phyloP scores from a whole-genome alignment of 345 rosid genomes.

The Gossypioides kirkii region DNA sequence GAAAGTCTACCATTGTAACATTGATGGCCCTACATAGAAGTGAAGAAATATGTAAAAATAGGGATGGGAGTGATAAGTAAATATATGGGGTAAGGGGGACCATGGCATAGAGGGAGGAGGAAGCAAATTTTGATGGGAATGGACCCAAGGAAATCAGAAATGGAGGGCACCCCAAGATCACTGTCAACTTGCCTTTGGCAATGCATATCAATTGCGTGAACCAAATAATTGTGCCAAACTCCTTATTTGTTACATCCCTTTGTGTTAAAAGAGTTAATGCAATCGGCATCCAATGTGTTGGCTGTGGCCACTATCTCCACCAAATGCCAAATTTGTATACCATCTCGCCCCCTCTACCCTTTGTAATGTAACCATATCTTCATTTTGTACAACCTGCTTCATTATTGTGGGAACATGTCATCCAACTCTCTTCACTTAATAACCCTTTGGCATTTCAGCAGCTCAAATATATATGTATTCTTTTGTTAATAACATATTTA shows the following conservation, averaged over 20 bases:
- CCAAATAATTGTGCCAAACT: constrained; percentile 21
- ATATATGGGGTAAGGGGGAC: neutral
- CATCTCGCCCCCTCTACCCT: neutral
- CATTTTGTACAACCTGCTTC: neutral
- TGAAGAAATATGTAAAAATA: neutral
- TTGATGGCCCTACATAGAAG: neutral
- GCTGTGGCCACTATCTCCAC: constrained; percentile 21
- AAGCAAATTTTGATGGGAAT: neutral
- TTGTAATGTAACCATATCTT: constrained; percentile 2
- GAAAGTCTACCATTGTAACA: neutral
- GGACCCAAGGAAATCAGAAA: constrained; percentile 3
- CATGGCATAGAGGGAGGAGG: neutral
- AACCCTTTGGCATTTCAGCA: neutral
- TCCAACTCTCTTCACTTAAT: constrained; percentile 6
- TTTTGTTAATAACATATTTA: neutral
- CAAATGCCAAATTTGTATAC: constrained; percentile 23
- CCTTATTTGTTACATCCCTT: constrained; percentile 9
- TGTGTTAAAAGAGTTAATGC: constrained; percentile 18
- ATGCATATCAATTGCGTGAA: constrained; percentile 51
- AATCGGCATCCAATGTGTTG: constrained; percentile 40
- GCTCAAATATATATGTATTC: too few species aligned
- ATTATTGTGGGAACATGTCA: neutral
- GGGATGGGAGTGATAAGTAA: neutral
- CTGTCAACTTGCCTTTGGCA: constrained; percentile 16
- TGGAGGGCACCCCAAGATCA: constrained; percentile 13